Evolutionary conservation across 2,329 filamentous ascomycete genomes (phyloP).

Genomic region (Colletotrichum sp.): DNA sequence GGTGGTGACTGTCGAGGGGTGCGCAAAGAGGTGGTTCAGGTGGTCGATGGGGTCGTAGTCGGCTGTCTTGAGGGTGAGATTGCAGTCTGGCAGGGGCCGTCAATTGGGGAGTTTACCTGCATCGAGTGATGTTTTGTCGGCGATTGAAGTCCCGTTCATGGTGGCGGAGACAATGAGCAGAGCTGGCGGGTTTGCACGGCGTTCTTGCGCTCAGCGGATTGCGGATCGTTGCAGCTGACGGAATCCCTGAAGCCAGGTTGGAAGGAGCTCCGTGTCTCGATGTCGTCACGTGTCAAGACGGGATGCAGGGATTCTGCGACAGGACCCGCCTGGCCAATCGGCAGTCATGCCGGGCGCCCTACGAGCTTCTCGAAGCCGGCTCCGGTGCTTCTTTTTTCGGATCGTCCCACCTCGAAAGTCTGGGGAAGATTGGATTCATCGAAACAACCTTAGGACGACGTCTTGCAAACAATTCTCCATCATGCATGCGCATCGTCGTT

Average conservation of each 20-base stretch:
- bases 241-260: slow-evolving; percentile 4
- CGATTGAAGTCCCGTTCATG: slow-evolving; percentile 44
- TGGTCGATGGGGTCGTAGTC: slow-evolving; percentile 94
- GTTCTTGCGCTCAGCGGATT: neutral
- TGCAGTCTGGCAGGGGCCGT: neutral
- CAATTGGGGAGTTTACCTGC: slow-evolving; percentile 40
- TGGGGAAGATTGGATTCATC: slow-evolving; percentile 3
- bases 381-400: neutral
- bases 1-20: slow-evolving; percentile 82
- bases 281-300: slow-evolving; percentile 19
- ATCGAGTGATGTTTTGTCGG: slow-evolving; percentile 46
- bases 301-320: neutral
- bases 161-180: slow-evolving; percentile 3
- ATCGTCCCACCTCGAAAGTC: slow-evolving; percentile 15
- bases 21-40: slow-evolving; percentile 91
- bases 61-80: slow-evolving; percentile 41
- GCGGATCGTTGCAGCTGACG: slow-evolving; percentile 3
- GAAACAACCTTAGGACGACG: neutral
- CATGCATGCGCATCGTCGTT: neutral
- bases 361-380: slow-evolving; percentile 2
- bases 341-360: neutral
- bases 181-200: neutral
- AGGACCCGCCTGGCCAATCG: slow-evolving; percentile 6
- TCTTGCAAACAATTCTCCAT: neutral
- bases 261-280: slow-evolving; percentile 6